Base-by-base conservation (phyloP, 2,329 filamentous ascomycete species). In the Domatiomyces catenatus region DNA sequence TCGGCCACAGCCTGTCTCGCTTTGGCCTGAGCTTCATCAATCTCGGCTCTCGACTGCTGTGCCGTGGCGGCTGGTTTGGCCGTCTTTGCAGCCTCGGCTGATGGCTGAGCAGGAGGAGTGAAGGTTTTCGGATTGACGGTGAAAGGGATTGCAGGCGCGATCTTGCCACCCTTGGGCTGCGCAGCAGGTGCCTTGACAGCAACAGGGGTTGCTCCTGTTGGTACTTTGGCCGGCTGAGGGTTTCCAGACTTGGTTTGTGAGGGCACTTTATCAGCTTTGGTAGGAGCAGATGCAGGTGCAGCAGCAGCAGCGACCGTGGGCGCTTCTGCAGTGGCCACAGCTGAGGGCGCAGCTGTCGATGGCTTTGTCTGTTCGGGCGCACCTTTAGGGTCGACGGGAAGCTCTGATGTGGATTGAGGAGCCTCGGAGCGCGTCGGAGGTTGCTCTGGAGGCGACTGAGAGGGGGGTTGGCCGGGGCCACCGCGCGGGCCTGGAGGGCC, bases 401-500 rank as follows among this genome's bases (percentile, higher is more conserved):
- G 65, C 55, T 72, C 70, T 5, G 69, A 69, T 3, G 69, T 70
- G 44, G 63, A 57, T 51, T 66, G 65, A 39, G 66, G 60, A 7
- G 60, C 42, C 49, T 58, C 59, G 46, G 56, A 55, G 49, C 63
- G 61, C 26, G 56, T 58, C 24, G 57, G 55, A 15, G 52, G 48
- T 15, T 50, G 49, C 50, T 61, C 58, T 44, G 59, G 63, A n/a
- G 59, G 54, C 47, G 53, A 52, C 18, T 48, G 58, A 28, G 62
- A 61, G 24, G 62, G 63, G 56, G 64, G 65, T 50, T 56, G 60
- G 18, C 54, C 55, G 48, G 48, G 60, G 36, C 60, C 62, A 54
- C 65, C 67, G 42, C 67, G 63, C 47, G 67, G 65, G 39, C 73
- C 72, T 43, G 76, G 75, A 54, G 75, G 75, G 32, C 76, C 79